Base-by-base conservation (phyloP, 768 basidiomycete species). In the Amanita phalloides region DNA sequence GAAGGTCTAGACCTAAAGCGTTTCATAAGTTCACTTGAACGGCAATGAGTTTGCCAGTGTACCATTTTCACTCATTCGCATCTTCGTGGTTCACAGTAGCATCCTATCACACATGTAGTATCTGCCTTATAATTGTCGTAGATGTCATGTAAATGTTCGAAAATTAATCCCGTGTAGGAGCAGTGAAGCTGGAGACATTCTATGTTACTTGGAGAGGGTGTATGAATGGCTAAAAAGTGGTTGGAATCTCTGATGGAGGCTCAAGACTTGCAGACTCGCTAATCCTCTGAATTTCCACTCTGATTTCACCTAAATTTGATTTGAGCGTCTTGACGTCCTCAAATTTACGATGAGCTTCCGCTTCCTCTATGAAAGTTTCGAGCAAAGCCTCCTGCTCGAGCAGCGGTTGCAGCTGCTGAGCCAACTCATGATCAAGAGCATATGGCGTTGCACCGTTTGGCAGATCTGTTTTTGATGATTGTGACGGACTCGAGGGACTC, bases 301-400 rank as follows among this genome's bases (percentile, higher is more conserved):
- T 74, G 51, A 99, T 90, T 69, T 98, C 95, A 43, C 70, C 73
- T 47, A 97, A 65, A 64, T 86, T 94, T 30, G 68, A 64, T 62
- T 88, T 84, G 55, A 99, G 70, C 3, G 86, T 86, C 65, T 86
- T 86, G 11, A 86, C 87, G 61, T 99, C 96, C 66, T 98, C 95
- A 56, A 98, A 97, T 68, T 98, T 98, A 39, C 95, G 75, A 58
- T 86, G 85, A 2, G 82, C 77, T 65, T 84, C 86, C 5, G 95
- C 95, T 64, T 97, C 92, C 57, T 87, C 84, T 6, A 98, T 80
- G 60, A 93, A 97, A 1, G 82, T 76, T 66, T 94, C 89, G 17
- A 99, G 75, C 44, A 97, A 74, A 2, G 86, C 84, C 66, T 99
- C 95, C 65, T 98, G 95, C 66, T 97, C 93, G 13, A 97, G 76